A percentile compares a stretch with the other conserved stretches of the same genome.
These are phyloP conservation scores for Diplogelasinospora grovesii DNA, from an alignment of 495 filamentous ascomycete species.

Conservation along the genomic window DNA sequence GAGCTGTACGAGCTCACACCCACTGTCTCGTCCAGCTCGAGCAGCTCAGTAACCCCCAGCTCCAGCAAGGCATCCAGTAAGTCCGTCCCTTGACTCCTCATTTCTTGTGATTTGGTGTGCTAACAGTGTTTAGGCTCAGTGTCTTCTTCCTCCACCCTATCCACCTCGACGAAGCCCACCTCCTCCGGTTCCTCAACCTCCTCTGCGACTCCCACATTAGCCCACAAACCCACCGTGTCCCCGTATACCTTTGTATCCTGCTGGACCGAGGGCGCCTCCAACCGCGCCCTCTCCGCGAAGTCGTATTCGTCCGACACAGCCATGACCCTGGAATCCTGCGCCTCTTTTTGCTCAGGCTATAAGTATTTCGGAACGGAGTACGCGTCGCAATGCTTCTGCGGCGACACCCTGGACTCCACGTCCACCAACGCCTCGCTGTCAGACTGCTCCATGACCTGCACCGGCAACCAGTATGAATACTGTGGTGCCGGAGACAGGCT, in stretches of 20 bases:
- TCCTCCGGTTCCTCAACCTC: constrained; percentile 18
- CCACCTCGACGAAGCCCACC: constrained; percentile 6
- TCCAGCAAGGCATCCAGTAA: background rate
- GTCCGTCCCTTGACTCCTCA: no score
- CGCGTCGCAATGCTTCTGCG: constrained; percentile 44
- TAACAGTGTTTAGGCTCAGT: no score
- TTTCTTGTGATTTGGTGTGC: no score
- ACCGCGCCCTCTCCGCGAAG: constrained; percentile 28
- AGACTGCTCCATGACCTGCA: constrained; percentile 37
- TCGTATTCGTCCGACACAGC: constrained; percentile 25
- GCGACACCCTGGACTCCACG: constrained; percentile 24
- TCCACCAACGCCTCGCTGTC: constrained; percentile 17
- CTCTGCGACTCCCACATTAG: constrained; percentile 25
- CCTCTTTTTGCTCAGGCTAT: constrained; percentile 36
- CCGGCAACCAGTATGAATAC: constrained; percentile 31
- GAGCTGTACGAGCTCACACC: constrained; percentile 27
- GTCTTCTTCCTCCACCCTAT: no score
- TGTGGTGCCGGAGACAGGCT: constrained; percentile 37
- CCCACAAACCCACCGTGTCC: constrained; percentile 25
- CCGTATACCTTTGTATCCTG: constrained; percentile 38
- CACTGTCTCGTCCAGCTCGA: background rate
- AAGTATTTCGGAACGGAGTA: constrained; percentile 43
- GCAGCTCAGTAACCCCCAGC: background rate
- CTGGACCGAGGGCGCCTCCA: constrained; percentile 36
- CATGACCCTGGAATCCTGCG: constrained; percentile 44